Evolutionary conservation across 2,329 filamentous ascomycete species (phyloP).

Genomic region (Exophiala calicioides): DNA sequence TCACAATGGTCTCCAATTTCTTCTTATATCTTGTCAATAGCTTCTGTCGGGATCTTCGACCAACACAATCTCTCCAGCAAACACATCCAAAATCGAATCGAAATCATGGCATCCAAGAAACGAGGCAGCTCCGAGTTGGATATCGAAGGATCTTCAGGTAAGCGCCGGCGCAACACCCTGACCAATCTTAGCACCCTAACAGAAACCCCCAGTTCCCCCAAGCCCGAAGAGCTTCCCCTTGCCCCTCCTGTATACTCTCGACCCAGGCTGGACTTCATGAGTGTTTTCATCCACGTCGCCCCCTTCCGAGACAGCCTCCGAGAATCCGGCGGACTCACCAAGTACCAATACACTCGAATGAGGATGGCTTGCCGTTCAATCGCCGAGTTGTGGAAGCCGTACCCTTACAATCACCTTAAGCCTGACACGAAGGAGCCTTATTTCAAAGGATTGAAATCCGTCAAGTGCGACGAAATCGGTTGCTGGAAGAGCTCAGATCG

Average conservation of each 20-base stretch:
- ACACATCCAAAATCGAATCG: neutral
- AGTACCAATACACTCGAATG: slow-evolving; percentile 11
- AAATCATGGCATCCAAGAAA: slow-evolving; percentile 6
- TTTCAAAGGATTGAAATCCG: slow-evolving; percentile 9
- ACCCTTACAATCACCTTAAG: slow-evolving; percentile 3
- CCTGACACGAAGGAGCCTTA: slow-evolving; percentile 12
- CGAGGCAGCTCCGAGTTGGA: neutral
- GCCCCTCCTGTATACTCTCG: neutral
- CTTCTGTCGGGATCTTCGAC: too few relatives aligned
- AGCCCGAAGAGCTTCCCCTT: neutral
- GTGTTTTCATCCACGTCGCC: slow-evolving; percentile 5
- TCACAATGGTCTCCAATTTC: too few relatives aligned
- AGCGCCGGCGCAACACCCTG: neutral
- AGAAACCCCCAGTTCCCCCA: neutral
- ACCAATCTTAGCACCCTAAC: neutral
- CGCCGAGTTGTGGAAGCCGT: slow-evolving; percentile 12
- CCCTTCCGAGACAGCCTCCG: slow-evolving; percentile 13
- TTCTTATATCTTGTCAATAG: too few relatives aligned
- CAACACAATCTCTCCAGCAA: neutral
- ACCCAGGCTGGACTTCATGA: slow-evolving; percentile 7
- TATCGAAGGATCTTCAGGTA: slow-evolving; percentile 10
- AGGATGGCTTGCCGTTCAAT: slow-evolving; percentile 13
- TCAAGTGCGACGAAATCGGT: slow-evolving; percentile 7
- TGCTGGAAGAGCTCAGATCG: slow-evolving; percentile 5
- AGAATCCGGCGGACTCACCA: slow-evolving; percentile 5